These are phyloP conservation scores for Microcyclosporella mali DNA, from an alignment of 2,329 filamentous ascomycete species.

Conservation along the genomic window DNA sequence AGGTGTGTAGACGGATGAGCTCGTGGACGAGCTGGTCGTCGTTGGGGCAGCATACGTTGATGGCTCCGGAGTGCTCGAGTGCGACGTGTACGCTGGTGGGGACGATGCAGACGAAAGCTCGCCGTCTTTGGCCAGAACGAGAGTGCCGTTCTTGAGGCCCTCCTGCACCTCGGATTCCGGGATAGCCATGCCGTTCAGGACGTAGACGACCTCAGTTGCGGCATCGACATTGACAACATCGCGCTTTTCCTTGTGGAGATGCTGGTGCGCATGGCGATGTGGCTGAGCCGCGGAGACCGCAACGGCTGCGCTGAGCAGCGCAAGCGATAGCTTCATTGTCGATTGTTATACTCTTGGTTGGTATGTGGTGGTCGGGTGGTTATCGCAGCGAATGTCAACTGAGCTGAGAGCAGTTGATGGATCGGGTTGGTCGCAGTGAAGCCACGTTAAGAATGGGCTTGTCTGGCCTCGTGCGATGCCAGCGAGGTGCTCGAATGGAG, in stretches of 20 bases:
- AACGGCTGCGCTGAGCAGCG: conserved; percentile 33
- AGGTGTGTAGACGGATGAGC: conserved; percentile 8
- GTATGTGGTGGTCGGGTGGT: conserved; percentile 5
- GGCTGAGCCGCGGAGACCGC: conserved; percentile 51
- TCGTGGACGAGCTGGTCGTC: conserved; percentile 22
- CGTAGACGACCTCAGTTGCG: conserved; percentile 64
- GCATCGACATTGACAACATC: conserved; percentile 50
- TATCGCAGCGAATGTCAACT: conserved; percentile 12
- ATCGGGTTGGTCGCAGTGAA: conserved; percentile 16
- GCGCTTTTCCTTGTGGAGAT: conserved; percentile 55
- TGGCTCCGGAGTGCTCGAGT: conserved; percentile 2
- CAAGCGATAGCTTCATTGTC: conserved; percentile 33
- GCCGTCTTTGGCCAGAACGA: conserved; percentile 56
- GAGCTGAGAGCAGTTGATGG: conserved; percentile 7
- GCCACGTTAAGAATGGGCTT: conserved; percentile 18
- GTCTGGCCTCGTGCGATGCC: neutral
- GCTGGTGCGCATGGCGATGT: conserved; percentile 51
- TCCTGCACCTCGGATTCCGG: conserved; percentile 58
- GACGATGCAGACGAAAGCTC: conserved; percentile 29
- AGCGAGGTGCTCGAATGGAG: neutral
- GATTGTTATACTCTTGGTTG: conserved; percentile 8
- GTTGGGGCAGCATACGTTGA: conserved; percentile 21
- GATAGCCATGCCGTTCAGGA: conserved; percentile 60
- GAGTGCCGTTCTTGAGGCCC: conserved; percentile 63
- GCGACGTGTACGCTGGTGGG: conserved; percentile 24